A percentile compares a stretch with the other conserved stretches of the same genome.
phyloP scores from a whole-genome alignment of 106 monocot genomes.

The Platanthera zijinensis region DNA sequence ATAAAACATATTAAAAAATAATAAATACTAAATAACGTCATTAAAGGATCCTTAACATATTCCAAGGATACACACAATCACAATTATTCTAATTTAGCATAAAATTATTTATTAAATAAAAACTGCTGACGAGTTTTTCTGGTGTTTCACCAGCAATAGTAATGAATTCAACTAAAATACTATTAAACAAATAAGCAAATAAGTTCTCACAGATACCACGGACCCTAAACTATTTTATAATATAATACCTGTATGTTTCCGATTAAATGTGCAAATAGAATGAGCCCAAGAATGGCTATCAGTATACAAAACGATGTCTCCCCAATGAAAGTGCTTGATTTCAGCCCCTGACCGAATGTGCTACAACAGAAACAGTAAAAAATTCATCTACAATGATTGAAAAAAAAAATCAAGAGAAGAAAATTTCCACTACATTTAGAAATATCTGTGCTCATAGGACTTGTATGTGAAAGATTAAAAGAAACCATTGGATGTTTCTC shows the following conservation, averaged over 20 bases:
- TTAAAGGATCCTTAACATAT: too few relatives aligned
- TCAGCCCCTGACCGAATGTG: constrained; percentile 51
- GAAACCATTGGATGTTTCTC: background rate
- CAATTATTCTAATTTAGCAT: too few relatives aligned
- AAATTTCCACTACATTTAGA: background rate
- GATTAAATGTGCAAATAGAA: constrained; percentile 69
- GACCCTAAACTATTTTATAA: too few relatives aligned
- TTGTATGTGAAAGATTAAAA: background rate
- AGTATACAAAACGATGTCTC: constrained; percentile 57
- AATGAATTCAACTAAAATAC: background rate
- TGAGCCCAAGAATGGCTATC: constrained; percentile 50
- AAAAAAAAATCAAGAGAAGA: background rate
- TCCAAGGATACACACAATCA: too few relatives aligned
- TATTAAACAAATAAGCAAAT: background rate
- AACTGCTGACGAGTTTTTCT: too few relatives aligned
- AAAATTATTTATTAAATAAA: too few relatives aligned
- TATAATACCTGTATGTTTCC: constrained; percentile 63
- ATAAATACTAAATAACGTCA: too few relatives aligned
- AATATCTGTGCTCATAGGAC: background rate
- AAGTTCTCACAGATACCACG: constrained; percentile 1
- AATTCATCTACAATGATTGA: background rate
- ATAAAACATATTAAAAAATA: too few relatives aligned
- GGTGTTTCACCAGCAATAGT: background rate
- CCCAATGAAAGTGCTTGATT: constrained; percentile 56
- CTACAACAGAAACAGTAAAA: constrained; percentile 23